Evolutionary conservation across 2,329 filamentous ascomycete species (phyloP).

Genomic region (Fusarium sp.): DNA sequence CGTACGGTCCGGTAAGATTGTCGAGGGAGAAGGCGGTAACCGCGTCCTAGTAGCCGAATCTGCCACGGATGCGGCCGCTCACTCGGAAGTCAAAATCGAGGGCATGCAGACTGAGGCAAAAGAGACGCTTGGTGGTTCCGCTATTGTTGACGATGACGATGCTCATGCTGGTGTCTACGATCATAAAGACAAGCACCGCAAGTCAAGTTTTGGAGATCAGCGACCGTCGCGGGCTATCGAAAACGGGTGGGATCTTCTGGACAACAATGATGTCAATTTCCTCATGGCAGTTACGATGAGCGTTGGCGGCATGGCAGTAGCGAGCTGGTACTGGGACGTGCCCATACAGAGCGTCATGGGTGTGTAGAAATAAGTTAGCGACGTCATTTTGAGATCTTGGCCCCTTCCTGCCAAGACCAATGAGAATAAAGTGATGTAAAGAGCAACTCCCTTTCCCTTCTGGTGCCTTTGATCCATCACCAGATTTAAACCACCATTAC

Average conservation of each 20-base stretch:
- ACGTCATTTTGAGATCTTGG: constrained; percentile 39
- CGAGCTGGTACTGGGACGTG: constrained; percentile 68
- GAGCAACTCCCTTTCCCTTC: constrained; percentile 1
- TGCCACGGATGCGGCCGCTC: constrained; percentile 37
- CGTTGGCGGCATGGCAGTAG: constrained; percentile 75
- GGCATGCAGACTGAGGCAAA: constrained; percentile 56
- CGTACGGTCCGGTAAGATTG: constrained; percentile 82
- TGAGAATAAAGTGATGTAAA: constrained; percentile 28
- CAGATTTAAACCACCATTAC: constrained; percentile 27
- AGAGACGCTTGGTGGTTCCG: constrained; percentile 47
- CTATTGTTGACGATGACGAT: constrained; percentile 49
- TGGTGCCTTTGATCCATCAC: constrained; percentile 17
- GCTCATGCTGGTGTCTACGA: constrained; percentile 58
- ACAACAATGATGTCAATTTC: constrained; percentile 97
- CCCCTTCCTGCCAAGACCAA: constrained; percentile 29
- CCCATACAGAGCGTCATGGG: constrained; percentile 57
- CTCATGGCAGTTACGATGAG: constrained; percentile 89
- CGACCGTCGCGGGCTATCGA: constrained; percentile 71
- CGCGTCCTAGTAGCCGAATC: constrained; percentile 60
- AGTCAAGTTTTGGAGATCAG: constrained; percentile 62
- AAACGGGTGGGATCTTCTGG: constrained; percentile 77
- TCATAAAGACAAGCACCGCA: constrained; percentile 58
- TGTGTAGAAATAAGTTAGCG: constrained; percentile 37
- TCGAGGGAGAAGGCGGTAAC: constrained; percentile 83
- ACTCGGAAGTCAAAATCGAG: constrained; percentile 52